Conservation (phyloP, 164 flowering plant genomes). For the Magnolia kwangsiensis region DNA sequence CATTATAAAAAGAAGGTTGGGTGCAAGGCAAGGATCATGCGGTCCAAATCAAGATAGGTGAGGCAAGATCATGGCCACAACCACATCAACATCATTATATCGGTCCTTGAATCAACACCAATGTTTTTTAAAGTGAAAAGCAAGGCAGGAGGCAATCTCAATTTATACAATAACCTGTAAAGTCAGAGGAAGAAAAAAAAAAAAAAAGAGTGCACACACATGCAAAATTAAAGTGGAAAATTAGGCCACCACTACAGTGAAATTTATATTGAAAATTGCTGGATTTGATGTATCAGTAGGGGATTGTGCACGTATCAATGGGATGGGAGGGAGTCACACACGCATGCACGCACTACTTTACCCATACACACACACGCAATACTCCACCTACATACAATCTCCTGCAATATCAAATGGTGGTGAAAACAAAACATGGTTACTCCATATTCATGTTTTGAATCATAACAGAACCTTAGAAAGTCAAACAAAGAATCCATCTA, state of each 20-base stretch:
- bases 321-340: too few species aligned
- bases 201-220: background rate
- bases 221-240: background rate
- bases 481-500: too few species aligned
- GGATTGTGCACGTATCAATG: too few species aligned
- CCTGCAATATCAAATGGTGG: too few species aligned
- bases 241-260: background rate
- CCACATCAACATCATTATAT: background rate
- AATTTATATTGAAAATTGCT: background rate
- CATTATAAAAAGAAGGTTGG: background rate
- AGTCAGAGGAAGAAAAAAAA: background rate
- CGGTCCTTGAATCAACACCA: background rate
- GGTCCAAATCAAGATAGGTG: background rate
- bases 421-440: too few species aligned
- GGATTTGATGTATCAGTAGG: too few species aligned
- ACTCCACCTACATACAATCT: too few species aligned
- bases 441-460: too few species aligned
- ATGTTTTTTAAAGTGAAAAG: background rate
- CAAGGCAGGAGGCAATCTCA: background rate
- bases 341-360: too few species aligned
- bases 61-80: background rate
- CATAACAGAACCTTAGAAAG: too few species aligned
- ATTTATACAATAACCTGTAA: background rate
- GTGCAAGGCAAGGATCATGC: background rate
- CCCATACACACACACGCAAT: too few species aligned